Percentiles rank a stretch among this genome's conserved stretches.
phyloP scores from a whole-genome alignment of 1,139 yeast species.

The Nakaseomyces glabratus region DNA sequence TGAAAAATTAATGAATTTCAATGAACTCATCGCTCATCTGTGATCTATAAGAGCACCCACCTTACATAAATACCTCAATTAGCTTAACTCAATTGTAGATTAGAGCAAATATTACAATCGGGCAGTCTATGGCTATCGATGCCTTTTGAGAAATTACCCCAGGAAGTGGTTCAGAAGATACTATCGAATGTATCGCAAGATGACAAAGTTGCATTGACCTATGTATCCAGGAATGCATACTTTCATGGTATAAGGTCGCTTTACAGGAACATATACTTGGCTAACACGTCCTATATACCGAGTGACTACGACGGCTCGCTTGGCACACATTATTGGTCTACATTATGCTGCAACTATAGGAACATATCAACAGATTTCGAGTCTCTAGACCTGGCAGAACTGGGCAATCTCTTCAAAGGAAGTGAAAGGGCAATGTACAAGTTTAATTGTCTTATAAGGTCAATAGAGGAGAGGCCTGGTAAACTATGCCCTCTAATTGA shows the following conservation, averaged over 20 bases:
- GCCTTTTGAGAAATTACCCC: constrained; percentile 20
- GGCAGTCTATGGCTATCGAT: no score
- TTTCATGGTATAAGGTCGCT: constrained; percentile 14
- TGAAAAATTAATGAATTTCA: no score
- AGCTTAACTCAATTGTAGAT: no score
- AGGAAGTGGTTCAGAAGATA: constrained; percentile 20
- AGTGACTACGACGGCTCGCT: constrained; percentile 20
- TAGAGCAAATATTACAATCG: no score
- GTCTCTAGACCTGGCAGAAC: no score
- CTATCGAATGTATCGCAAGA: constrained; percentile 18
- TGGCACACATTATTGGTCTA: constrained; percentile 24
- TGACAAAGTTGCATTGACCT: constrained; percentile 23
- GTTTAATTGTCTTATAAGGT: constrained; percentile 18
- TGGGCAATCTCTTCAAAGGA: constrained; percentile 1
- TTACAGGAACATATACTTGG: constrained; percentile 24
- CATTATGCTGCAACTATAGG: constrained; percentile 14
- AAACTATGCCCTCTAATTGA: constrained; percentile 19
- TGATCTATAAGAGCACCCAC: no score
- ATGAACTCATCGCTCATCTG: no score
- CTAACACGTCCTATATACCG: constrained; percentile 20
- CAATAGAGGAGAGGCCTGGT: constrained; percentile 16
- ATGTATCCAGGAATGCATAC: constrained; percentile 19
- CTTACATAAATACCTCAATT: no score
- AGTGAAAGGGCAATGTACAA: constrained; percentile 14
- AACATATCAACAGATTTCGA: neutral